phyloP scores from a whole-genome alignment of 768 basidiomycete species.

The Amanita subjunquillea region DNA sequence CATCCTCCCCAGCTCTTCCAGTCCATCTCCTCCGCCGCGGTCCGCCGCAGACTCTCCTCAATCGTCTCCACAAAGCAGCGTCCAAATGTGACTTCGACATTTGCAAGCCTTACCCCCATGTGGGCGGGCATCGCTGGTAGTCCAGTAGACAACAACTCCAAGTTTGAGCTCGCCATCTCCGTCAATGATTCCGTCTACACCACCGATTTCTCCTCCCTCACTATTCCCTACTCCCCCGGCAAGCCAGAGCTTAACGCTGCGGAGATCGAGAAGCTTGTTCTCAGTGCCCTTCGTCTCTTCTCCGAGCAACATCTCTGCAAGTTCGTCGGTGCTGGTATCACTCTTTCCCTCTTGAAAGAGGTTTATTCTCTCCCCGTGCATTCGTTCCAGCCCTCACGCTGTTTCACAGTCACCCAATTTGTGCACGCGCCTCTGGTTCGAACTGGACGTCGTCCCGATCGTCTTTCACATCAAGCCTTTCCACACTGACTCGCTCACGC shows the following conservation, averaged over 20 bases:
- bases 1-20: conserved; percentile 37
- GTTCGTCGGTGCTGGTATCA: conserved; percentile 78
- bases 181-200: conserved; percentile 81
- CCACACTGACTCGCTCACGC: conserved; percentile 70
- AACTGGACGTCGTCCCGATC: conserved; percentile 74
- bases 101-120: conserved; percentile 69
- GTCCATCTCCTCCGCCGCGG: conserved; percentile 53
- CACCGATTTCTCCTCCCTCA: conserved; percentile 61
- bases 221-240: conserved; percentile 40
- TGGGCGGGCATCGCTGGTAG: conserved; percentile 75
- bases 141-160: conserved; percentile 44
- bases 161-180: conserved; percentile 66
- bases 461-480: conserved; percentile 81
- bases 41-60: conserved; percentile 62
- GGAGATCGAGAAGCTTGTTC: conserved; percentile 52
- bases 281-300: conserved; percentile 62
- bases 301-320: conserved; percentile 73
- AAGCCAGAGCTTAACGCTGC: conserved; percentile 45
- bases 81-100: conserved; percentile 45
- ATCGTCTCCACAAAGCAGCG: conserved; percentile 30
- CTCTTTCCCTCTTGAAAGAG: conserved; percentile 60
- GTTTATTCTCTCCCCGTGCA: conserved; percentile 22
- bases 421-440: conserved; percentile 80
- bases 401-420: conserved; percentile 56
- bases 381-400: conserved; percentile 12